A percentile compares a stretch with the other conserved stretches of the same genome.
phyloP scores from a whole-genome alignment of 2,329 filamentous ascomycete genomes.

The Alternaria rosae region DNA sequence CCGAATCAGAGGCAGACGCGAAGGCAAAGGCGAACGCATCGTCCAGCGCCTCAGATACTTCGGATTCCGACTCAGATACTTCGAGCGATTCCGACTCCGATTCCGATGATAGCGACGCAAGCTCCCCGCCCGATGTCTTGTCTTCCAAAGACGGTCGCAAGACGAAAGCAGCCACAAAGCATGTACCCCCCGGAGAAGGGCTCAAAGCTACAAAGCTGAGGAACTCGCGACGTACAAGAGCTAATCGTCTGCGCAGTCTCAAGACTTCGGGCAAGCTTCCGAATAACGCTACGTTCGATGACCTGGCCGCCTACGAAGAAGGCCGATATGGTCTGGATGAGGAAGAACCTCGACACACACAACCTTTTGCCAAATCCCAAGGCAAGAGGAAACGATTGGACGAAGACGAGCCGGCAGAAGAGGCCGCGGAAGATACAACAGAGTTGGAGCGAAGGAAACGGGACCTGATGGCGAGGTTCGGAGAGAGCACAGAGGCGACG shows the following conservation, averaged over 20 bases:
- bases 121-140: constrained; percentile 31
- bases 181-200: constrained; percentile 59
- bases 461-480: constrained; percentile 33
- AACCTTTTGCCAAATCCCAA: constrained; percentile 12
- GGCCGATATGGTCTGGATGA: background rate
- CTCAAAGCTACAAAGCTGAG: constrained; percentile 60
- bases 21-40: background rate
- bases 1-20: constrained; percentile 21
- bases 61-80: constrained; percentile 21
- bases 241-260: constrained; percentile 59
- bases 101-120: constrained; percentile 48
- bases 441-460: constrained; percentile 33
- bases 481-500: constrained; percentile 1
- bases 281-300: constrained; percentile 58
- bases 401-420: constrained; percentile 22
- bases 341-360: background rate
- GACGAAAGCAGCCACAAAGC: background rate
- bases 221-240: constrained; percentile 62
- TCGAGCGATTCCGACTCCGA: constrained; percentile 50
- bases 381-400: constrained; percentile 38
- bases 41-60: constrained; percentile 35
- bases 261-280: constrained; percentile 63
- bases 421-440: constrained; percentile 12
- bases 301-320: constrained; percentile 60
- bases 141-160: constrained; percentile 29